A percentile compares a stretch with the other conserved stretches of the same genome.
These are phyloP conservation scores for Dillenia suffruticosa DNA, from an alignment of 164 flowering plant species.

Conservation along the genomic window DNA sequence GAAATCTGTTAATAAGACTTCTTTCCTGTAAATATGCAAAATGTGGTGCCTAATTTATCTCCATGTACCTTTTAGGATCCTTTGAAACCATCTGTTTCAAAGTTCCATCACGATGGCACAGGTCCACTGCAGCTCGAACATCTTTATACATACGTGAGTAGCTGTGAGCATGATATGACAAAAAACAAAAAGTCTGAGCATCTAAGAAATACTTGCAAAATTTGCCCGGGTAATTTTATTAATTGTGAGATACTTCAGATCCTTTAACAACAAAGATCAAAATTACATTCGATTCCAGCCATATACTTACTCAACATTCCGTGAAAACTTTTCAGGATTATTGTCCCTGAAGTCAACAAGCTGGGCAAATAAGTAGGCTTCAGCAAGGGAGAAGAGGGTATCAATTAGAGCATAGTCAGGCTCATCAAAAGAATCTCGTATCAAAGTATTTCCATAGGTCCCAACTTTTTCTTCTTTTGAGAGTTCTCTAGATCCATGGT, in stretches of 20 bases:
- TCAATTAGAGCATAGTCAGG: slow-evolving; percentile 98
- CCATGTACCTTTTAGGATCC: slow-evolving; percentile 68
- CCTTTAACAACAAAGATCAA: no score
- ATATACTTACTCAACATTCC: slow-evolving; percentile 56
- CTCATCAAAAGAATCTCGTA: slow-evolving; percentile 93
- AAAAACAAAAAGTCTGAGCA: no score
- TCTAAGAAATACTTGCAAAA: no score
- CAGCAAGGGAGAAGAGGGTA: slow-evolving; percentile 94
- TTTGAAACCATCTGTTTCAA: slow-evolving; percentile 92
- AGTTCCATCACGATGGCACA: slow-evolving; percentile 99
- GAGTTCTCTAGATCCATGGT: slow-evolving; percentile 90
- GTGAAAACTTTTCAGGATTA: slow-evolving; percentile 65
- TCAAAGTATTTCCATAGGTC: slow-evolving; percentile 79
- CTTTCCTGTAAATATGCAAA: no score
- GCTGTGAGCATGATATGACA: slow-evolving; percentile 29
- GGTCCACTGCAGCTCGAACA: slow-evolving; percentile 95
- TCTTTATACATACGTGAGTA: slow-evolving; percentile 85
- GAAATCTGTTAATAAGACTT: no score
- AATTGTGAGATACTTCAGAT: neutral
- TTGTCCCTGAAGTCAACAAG: slow-evolving; percentile 89
- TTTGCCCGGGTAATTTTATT: neutral
- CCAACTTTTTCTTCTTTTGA: slow-evolving; percentile 88
- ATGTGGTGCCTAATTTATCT: no score
- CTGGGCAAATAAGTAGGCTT: slow-evolving; percentile 94
- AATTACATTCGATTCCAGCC: neutral